A percentile compares a stretch with the other conserved stretches of the same genome.
Conservation (phyloP, 1,139 yeast genomes). For the Zygosaccharomyces pseudobailii region DNA sequence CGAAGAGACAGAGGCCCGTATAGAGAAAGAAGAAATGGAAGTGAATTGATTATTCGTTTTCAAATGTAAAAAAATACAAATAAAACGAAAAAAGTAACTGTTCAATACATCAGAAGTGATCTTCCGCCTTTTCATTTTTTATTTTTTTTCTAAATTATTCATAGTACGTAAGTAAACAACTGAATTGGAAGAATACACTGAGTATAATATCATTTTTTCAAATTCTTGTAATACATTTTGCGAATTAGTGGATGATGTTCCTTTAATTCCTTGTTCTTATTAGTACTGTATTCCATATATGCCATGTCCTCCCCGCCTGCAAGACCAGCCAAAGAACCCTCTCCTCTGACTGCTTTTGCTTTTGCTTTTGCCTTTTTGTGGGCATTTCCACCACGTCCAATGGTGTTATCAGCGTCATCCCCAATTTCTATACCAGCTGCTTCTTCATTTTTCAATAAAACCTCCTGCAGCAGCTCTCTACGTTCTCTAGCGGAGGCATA, state of each 20-base stretch:
- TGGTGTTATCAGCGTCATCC: conserved; percentile 88
- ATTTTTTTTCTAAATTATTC: too few species aligned
- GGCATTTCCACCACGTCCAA: conserved; percentile 54
- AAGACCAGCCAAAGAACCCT: conserved; percentile 88
- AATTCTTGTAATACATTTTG: conserved; percentile 68
- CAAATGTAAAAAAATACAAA: background rate
- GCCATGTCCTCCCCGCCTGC: conserved; percentile 99
- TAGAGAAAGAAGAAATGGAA: conserved; percentile 7
- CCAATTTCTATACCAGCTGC: conserved; percentile 95
- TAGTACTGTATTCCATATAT: conserved; percentile 83
- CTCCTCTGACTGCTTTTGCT: conserved; percentile 64
- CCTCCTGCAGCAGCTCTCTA: conserved; percentile 87
- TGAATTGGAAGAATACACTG: background rate
- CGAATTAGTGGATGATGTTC: conserved; percentile 76
- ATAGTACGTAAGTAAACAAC: too few species aligned
- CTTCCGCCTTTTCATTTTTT: too few species aligned
- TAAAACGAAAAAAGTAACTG: background rate
- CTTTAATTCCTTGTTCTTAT: conserved; percentile 78
- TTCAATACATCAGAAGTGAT: too few species aligned
- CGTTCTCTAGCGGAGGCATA: conserved; percentile 88
- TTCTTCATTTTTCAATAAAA: conserved; percentile 88
- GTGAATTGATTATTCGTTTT: background rate
- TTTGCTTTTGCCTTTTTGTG: conserved; percentile 40
- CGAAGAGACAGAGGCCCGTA: conserved; percentile 46
- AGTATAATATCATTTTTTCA: conserved; percentile 34